A percentile compares a stretch with the other conserved stretches of the same genome.
Conservation (phyloP, 2,329 filamentous ascomycete species). For the Camptophora hylomeconis region DNA sequence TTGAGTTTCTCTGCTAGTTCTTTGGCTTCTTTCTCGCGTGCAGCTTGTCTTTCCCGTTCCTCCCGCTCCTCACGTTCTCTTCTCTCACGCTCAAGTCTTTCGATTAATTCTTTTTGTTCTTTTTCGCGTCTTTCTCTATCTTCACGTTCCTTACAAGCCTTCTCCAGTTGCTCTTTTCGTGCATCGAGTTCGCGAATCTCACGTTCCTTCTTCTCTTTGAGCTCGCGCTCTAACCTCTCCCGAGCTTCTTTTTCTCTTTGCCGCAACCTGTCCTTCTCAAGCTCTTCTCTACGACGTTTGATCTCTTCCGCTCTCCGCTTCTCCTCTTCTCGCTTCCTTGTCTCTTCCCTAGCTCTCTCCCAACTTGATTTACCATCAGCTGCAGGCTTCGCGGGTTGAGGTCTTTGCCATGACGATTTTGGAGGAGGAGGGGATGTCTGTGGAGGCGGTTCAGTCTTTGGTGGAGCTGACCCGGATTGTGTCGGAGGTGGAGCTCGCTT, state of each 20-base stretch:
- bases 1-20: constrained; percentile 23
- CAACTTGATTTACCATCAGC: constrained; percentile 15
- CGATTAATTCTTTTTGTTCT: no score
- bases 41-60: constrained; percentile 24
- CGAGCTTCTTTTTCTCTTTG: constrained; percentile 16
- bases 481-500: constrained; percentile 1
- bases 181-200: constrained; percentile 24
- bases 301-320: constrained; percentile 12
- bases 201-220: constrained; percentile 22
- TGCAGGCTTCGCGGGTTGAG: constrained; percentile 10
- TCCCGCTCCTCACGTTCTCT: constrained; percentile 59
- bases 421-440: constrained; percentile 11
- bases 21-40: constrained; percentile 23
- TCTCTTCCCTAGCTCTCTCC: constrained; percentile 19
- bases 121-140: constrained; percentile 37
- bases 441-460: constrained; percentile 4
- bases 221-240: constrained; percentile 19
- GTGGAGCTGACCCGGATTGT: constrained; percentile 6
- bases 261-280: constrained; percentile 17
- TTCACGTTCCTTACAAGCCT: constrained; percentile 16
- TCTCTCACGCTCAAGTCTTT: constrained; percentile 70
- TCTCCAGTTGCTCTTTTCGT: constrained; percentile 13
- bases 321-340: constrained; percentile 18
- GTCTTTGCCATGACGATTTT: constrained; percentile 18
- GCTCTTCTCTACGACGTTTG: constrained; percentile 11